These are phyloP conservation scores for Xylaria sp. DNA, from an alignment of 495 filamentous ascomycete genomes.

Conservation along the genomic window DNA sequence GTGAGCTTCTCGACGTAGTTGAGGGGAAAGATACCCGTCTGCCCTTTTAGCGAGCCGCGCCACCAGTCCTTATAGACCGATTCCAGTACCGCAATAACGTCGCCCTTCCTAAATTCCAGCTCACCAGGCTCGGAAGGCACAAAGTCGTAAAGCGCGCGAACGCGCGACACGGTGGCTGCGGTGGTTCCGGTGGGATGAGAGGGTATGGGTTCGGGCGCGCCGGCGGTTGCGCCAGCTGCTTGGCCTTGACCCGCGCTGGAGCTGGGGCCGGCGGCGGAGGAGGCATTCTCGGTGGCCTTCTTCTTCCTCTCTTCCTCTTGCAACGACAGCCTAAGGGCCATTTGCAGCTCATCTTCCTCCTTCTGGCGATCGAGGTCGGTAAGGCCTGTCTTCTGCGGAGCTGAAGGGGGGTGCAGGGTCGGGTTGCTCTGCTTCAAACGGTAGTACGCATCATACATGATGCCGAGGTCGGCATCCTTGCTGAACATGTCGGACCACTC, in stretches of 20 bases:
- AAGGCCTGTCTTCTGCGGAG: conserved; percentile 88
- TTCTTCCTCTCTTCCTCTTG: conserved; percentile 75
- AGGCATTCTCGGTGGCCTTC: conserved; percentile 34
- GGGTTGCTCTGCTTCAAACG: conserved; percentile 87
- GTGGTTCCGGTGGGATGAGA: conserved; percentile 70
- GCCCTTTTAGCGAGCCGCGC: conserved; percentile 92
- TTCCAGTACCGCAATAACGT: conserved; percentile 96
- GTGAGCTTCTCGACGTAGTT: conserved; percentile 98
- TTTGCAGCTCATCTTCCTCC: conserved; percentile 96
- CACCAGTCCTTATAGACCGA: conserved; percentile 99
- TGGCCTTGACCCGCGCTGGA: conserved; percentile 36
- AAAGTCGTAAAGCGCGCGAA: conserved; percentile 94
- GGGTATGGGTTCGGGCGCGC: conserved; percentile 39
- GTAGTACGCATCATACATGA: conserved; percentile 96
- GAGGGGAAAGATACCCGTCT: conserved; percentile 96
- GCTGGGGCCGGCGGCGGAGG: conserved; percentile 43
- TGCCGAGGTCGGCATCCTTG: conserved; percentile 88
- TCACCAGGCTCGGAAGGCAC: conserved; percentile 92
- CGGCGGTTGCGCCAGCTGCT: conserved; percentile 35
- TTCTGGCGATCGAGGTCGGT: conserved; percentile 90
- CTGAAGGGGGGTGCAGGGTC: conserved; percentile 88
- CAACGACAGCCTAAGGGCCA: conserved; percentile 90
- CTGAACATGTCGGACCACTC: conserved; percentile 97
- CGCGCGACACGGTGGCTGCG: conserved; percentile 95
- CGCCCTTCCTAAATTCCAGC: conserved; percentile 93